Evolutionary conservation across 352 stramenopile genomes (phyloP).

Genomic region (Salisapilia sapeloensis): DNA sequence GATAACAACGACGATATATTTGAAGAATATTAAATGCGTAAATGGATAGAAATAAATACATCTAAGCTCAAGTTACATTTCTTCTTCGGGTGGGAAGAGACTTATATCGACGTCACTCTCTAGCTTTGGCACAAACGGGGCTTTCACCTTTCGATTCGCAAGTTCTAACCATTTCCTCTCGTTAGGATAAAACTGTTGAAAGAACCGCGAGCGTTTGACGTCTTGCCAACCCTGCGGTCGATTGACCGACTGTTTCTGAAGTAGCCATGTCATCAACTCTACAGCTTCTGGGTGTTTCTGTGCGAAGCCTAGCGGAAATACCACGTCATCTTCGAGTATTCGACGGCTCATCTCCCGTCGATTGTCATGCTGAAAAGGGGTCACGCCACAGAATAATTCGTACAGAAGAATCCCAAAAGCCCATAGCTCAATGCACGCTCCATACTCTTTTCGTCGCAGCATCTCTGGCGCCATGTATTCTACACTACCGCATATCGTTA

Average conservation of each 20-base stretch:
- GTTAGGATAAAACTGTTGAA: constrained; percentile 23
- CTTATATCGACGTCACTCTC: constrained; percentile 42
- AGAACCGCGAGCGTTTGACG: constrained; percentile 26
- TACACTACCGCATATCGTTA: constrained; percentile 48
- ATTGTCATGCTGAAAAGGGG: constrained; percentile 82
- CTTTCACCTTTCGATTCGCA: constrained; percentile 9
- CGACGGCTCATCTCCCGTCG: constrained; percentile 39
- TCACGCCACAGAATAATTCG: constrained; percentile 34
- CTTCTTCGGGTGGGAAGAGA: too few species aligned
- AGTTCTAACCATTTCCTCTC: constrained; percentile 25
- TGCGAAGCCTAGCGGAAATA: constrained; percentile 36
- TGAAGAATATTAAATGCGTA: too few species aligned
- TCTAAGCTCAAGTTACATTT: too few species aligned
- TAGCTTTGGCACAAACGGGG: constrained; percentile 44
- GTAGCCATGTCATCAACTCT: constrained; percentile 19
- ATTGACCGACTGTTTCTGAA: constrained; percentile 27
- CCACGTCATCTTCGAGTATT: constrained; percentile 37
- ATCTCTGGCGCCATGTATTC: constrained; percentile 72
- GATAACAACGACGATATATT: too few species aligned
- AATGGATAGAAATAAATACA: too few species aligned
- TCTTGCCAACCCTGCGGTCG: constrained; percentile 20
- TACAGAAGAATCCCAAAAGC: constrained; percentile 66
- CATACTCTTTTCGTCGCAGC: constrained; percentile 33
- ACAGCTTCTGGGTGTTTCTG: constrained; percentile 14
- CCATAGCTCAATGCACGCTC: constrained; percentile 47